Evolutionary conservation across 2,329 filamentous ascomycete species (phyloP).

Genomic region (Fusarium longipes): DNA sequence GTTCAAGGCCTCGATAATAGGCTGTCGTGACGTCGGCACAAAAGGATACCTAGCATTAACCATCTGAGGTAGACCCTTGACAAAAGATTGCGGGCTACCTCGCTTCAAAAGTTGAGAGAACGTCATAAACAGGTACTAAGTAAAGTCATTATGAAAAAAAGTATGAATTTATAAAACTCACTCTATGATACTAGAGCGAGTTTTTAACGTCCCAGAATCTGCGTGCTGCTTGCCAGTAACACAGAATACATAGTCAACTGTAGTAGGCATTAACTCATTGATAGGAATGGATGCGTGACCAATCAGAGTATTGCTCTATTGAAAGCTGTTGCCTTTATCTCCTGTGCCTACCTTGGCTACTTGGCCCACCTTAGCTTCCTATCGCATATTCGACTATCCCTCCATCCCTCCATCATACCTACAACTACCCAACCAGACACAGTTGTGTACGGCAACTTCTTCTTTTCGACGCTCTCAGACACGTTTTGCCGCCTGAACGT

Average conservation of each 20-base stretch:
- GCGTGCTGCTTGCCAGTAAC: neutral
- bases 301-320: conserved; percentile 34
- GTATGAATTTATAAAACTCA: too few relatives aligned
- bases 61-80: neutral
- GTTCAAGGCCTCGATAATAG: neutral
- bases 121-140: neutral
- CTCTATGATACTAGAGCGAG: neutral
- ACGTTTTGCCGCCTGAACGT: conserved; percentile 19
- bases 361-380: conserved; percentile 14
- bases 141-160: too few relatives aligned
- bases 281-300: conserved; percentile 9
- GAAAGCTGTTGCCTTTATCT: conserved; percentile 42
- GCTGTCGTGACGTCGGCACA: neutral
- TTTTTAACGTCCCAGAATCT: neutral
- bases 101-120: neutral
- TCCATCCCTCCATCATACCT: neutral
- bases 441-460: conserved; percentile 1
- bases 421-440: neutral
- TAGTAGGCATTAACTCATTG: neutral
- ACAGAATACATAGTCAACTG: neutral
- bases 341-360: conserved; percentile 2
- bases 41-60: neutral
- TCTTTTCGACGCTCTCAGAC: conserved; percentile 7
- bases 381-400: conserved; percentile 18
- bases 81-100: neutral